Percentiles rank a stretch among this genome's conserved stretches.
These are phyloP conservation scores for Acacia crassicarpa DNA, from an alignment of 306 rosid species.

Conservation along the genomic window DNA sequence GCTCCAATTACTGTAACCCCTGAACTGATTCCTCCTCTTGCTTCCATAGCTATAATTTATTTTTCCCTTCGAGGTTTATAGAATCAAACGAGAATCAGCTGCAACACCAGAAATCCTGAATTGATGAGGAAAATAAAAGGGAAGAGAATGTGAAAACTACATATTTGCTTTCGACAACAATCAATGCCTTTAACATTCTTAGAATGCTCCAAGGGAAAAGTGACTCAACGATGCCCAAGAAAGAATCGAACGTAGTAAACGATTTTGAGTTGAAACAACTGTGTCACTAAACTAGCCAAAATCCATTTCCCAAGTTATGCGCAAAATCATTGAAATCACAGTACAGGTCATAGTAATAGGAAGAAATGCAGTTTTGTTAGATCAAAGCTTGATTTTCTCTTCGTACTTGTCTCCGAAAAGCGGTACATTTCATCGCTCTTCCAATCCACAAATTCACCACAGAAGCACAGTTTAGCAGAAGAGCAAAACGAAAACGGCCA, in stretches of 20 bases:
- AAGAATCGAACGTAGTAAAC: constrained; percentile 1
- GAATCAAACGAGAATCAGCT: constrained; percentile 47
- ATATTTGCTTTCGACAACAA: background rate
- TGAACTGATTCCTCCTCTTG: constrained; percentile 64
- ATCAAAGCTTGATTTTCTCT: no score
- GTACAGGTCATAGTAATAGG: no score
- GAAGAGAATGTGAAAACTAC: background rate
- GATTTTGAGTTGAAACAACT: constrained; percentile 5
- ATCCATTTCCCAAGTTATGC: no score
- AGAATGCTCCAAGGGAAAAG: constrained; percentile 22
- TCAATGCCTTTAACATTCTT: constrained; percentile 23
- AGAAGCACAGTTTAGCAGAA: no score
- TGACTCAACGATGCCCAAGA: constrained; percentile 19
- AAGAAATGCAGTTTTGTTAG: no score
- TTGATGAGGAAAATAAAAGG: background rate
- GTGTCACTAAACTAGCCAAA: background rate
- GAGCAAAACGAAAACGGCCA: no score
- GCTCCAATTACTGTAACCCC: constrained; percentile 86
- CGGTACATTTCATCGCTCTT: no score
- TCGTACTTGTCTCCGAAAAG: no score
- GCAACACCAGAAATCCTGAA: constrained; percentile 24
- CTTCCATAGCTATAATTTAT: constrained; percentile 61
- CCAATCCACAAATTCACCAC: no score
- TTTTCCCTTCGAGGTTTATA: constrained; percentile 22
- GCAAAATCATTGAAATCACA: no score